phyloP scores from a whole-genome alignment of 163 green algal genomes.

The Trebouxia gelatinosa region DNA sequence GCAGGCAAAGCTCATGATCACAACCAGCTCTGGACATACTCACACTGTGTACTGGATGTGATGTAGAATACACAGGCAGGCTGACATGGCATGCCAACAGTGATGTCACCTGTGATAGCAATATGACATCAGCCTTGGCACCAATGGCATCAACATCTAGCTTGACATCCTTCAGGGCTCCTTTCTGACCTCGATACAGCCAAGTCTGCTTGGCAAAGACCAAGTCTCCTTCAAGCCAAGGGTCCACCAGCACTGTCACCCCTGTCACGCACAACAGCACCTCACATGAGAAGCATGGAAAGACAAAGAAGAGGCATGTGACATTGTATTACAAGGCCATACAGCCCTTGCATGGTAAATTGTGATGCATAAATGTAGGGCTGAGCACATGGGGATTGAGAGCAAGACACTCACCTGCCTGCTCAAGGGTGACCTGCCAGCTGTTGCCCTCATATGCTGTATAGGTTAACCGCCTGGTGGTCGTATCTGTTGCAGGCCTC shows the following conservation, averaged over 20 bases:
- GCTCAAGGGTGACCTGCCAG: slow-evolving; percentile 57
- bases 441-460: slow-evolving; percentile 69
- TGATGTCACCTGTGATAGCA: slow-evolving; percentile 65
- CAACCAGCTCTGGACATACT: background rate
- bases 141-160: slow-evolving; percentile 61
- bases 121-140: slow-evolving; percentile 61
- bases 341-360: background rate
- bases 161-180: slow-evolving; percentile 35
- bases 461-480: slow-evolving; percentile 46
- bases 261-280: slow-evolving; percentile 53
- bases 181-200: slow-evolving; percentile 75
- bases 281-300: background rate
- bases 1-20: too few relatives aligned
- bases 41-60: background rate
- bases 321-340: background rate
- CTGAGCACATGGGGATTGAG: too few relatives aligned
- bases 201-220: slow-evolving; percentile 73
- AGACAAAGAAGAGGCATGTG: background rate
- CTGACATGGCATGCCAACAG: background rate
- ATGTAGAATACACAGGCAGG: background rate
- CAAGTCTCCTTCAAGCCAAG: slow-evolving; percentile 83
- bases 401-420: slow-evolving; percentile 52
- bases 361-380: slow-evolving; percentile 12
- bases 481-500: too few relatives aligned
- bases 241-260: slow-evolving; percentile 81